Evolutionary conservation across 495 filamentous ascomycete genomes (phyloP), one percentile per base, ranked within the genome.

Genomic region (Podospora anserina): DNA sequence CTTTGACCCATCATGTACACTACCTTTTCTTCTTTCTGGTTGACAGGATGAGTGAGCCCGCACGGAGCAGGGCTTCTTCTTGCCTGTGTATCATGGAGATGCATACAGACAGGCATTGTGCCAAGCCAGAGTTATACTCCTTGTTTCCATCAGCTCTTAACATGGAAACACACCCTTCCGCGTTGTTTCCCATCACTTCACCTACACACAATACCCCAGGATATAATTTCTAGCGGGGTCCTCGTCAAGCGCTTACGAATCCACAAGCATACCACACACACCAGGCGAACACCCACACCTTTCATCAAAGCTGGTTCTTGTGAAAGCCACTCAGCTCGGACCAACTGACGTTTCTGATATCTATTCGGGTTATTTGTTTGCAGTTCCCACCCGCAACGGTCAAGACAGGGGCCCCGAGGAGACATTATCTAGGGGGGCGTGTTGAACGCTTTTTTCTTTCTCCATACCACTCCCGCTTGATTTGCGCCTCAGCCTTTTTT

Each of bases 211-310:
- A 74, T 71, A 70, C 39, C 13, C 39, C 39, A 39, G 34, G 34
- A 39, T 39, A 70, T 70, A 73, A 69, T 70, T 69, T 69, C 73
- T 68, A 68, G 74, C 73, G 23, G 71, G 72, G 66, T 49, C 68
- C 70, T 61, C 65, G 65, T 72, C 64, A 70, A 68, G 75, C 71
- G 70, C 75, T 66, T 77, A 1, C 23, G 76, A 77, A 75, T 73
- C 63, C 71, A 49, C 61, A 55, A 39, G 67, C 39, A 49, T 49
- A 18, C 39, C 39, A 13, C 39, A 13, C 39, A 72, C 49, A 72
- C 70, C 73, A 68, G 71, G 65, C 70, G 56, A 62, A 55, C 32
- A 58, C n/a, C 65, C 19, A 61, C 57, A 23, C 2, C 49, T 39
- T 23, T 28, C 44, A 30, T 57, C 49, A 68, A 32, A 65, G n/a